phyloP scores from a whole-genome alignment of 192 early-diverging fungal genomes.

The Spizellomyces punctatus region DNA sequence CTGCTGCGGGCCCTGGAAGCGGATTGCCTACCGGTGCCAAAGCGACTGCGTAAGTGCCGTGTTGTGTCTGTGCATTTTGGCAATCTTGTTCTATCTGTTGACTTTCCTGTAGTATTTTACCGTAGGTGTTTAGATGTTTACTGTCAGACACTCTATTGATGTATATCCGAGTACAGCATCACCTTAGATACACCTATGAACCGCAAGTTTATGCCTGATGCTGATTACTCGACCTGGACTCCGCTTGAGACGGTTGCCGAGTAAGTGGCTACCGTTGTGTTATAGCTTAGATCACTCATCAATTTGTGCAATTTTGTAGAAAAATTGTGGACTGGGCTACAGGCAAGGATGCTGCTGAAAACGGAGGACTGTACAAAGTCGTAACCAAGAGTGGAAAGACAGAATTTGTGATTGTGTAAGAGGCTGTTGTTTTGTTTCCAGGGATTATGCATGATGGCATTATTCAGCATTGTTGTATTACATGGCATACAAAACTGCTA shows the following conservation, averaged over 20 bases:
- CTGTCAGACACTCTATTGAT: neutral
- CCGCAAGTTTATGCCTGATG: conserved; percentile 80
- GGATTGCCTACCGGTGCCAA: conserved; percentile 72
- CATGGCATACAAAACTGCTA: no score
- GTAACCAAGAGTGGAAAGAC: conserved; percentile 63
- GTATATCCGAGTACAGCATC: conserved; percentile 21
- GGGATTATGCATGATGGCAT: neutral
- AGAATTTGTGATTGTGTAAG: conserved; percentile 40
- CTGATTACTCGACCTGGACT: conserved; percentile 86
- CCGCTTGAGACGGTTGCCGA: conserved; percentile 72
- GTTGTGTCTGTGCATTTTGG: neutral
- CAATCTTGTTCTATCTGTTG: neutral
- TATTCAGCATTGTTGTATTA: neutral
- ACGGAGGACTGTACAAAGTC: conserved; percentile 67
- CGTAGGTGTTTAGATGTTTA: conserved; percentile 2
- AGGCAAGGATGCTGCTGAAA: conserved; percentile 44
- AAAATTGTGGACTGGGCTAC: conserved; percentile 66
- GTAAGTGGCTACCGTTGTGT: conserved; percentile 3
- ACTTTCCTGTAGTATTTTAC: conserved; percentile 10
- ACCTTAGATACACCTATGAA: conserved; percentile 92
- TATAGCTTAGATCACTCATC: neutral
- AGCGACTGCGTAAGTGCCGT: conserved; percentile 55
- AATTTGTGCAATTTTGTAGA: conserved; percentile 17
- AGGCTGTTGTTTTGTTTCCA: conserved; percentile 8
- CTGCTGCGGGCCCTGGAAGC: conserved; percentile 66